Evolutionary conservation across 768 basidiomycete species (phyloP), one percentile per base, ranked within the genome.

Genomic region (Podaxis mareebaensis): DNA sequence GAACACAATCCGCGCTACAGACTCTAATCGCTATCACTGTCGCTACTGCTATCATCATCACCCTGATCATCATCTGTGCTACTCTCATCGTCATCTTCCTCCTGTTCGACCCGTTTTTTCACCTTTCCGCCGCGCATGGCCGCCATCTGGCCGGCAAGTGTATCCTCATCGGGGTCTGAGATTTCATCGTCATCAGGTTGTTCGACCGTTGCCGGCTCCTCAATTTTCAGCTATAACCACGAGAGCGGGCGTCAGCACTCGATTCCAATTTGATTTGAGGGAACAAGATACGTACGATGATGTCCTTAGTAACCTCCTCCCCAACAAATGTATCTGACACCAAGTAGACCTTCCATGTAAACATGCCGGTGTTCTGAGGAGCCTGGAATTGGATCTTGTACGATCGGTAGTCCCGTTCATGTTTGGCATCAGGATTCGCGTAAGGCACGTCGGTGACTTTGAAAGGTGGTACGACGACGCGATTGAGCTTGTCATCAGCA

Each of bases 361-460:
- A 94, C 52, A 91, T 70, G 17, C 94, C 95, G 2, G 88, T 82
- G 53, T 84, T 85, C 24, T 89, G 90, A 5, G 97, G 97, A 3
- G 93, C 95, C 73, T 97, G 96, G 85, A 99, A 98, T 72, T 94
- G 93, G 49, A 97, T 77, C 75, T 93, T 93, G 81, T 94, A 96
- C 17, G 88, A 83, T 60, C 95, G 86, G 73, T 90, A 91, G 70
- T 91, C 85, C 52, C 83, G 78, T 13, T 81, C 79, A 36, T 57
- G 48, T 38, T 70, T 61, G 6, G 76, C 75, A 44, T 77, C 72
- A 26, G 78, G 73, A 46, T 77, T 75, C 44, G 89, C 77, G 46
- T 85, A 82, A 0, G 95, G 95, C 13, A 97, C 83, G 65, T 95
- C 93, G 24, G 83, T 81, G 67, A 97, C 84, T 71, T 87, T 89